Evolutionary conservation across 2,329 filamentous ascomycete genomes (phyloP), one percentile per base, ranked within the genome.

Genomic region (Xenoacremonium recifei): DNA sequence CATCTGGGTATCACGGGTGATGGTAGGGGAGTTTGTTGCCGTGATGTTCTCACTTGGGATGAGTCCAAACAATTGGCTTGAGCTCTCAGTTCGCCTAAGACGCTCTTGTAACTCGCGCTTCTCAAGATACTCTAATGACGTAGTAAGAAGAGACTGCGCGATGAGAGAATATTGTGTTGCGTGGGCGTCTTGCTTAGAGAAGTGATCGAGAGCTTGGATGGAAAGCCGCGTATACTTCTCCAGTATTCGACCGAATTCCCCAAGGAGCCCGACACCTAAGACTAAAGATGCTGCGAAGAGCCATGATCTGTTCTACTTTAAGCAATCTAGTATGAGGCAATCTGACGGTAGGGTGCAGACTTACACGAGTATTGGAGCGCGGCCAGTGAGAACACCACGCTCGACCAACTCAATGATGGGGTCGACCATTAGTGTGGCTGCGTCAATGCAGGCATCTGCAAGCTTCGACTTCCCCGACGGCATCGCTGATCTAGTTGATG

Each of bases 361-460:
- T 62, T 55, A 77, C 74, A 77, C 72, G 17, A 77, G 60, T 13
- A 78, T 55, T 0, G 75, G 75, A 18, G 73, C 69, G 7, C 69
- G 65, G 1, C 68, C 65, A n/a, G 69, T 65, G n/a, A 76, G 51
- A 6, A 65, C 42, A 0, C 66, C 64, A 9, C 62, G 62, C 33
- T 72, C 60, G 3, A 76, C 68, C 4, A 76, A 56, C 21, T 70
- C 68, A 10, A 71, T 49, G 5, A 77, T 62, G 0, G 68, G 64
- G 42, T 77, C 73, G 1, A 77, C 69, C 73, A 78, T 76, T 19
- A 78, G 48, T 36, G 71, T 74, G 2, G 75, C 75, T 1, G 75
- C 73, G 37, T 78, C 75, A 23, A 79, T 77, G 20, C 75, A 79
- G 2, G 75, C 75, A 52, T 79, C 74, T 0, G 75, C 75, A 6